A percentile compares a stretch with the other conserved stretches of the same genome.
Evolutionary conservation across 352 stramenopile genomes (phyloP).

Genomic region (Globisporangium spinosum): DNA sequence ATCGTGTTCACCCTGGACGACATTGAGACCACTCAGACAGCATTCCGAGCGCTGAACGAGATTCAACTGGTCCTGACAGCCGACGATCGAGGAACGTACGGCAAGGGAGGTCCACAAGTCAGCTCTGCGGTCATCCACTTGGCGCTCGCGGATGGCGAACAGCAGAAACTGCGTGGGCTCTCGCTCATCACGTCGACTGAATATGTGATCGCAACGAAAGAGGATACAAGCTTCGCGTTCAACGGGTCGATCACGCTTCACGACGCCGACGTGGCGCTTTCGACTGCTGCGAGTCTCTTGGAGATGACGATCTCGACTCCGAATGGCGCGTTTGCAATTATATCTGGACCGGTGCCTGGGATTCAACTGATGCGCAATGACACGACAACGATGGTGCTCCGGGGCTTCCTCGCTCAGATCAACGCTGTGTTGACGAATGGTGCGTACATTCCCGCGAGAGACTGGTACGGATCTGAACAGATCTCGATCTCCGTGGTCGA

Average conservation of each 20-base stretch:
- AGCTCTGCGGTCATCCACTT: constrained; percentile 29
- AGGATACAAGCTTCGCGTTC: constrained; percentile 41
- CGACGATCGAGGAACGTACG: constrained; percentile 53
- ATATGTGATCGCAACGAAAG: constrained; percentile 29
- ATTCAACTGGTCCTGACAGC: constrained; percentile 48
- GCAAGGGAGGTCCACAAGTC: constrained; percentile 45
- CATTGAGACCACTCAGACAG: constrained; percentile 14
- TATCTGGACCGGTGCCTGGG: constrained; percentile 5
- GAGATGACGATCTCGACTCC: constrained; percentile 28
- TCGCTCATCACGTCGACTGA: constrained; percentile 13
- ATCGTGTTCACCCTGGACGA: constrained; percentile 48
- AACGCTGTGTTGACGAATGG: constrained; percentile 53
- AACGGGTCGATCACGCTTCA: constrained; percentile 25
- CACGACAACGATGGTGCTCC: constrained; percentile 27
- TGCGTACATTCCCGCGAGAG: constrained; percentile 35
- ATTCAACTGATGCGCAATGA: constrained; percentile 33
- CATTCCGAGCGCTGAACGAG: constrained; percentile 16
- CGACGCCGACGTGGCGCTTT: constrained; percentile 24
- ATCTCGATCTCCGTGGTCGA: constrained; percentile 35
- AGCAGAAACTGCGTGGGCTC: background rate
- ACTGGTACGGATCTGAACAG: constrained; percentile 65
- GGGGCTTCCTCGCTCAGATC: constrained; percentile 45
- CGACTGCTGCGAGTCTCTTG: constrained; percentile 25
- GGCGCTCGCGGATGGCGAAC: constrained; percentile 11
- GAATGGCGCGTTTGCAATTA: constrained; percentile 28